phyloP scores from a whole-genome alignment of 1,284 basidiomycete genomes.

The Polyporus tsugae region DNA sequence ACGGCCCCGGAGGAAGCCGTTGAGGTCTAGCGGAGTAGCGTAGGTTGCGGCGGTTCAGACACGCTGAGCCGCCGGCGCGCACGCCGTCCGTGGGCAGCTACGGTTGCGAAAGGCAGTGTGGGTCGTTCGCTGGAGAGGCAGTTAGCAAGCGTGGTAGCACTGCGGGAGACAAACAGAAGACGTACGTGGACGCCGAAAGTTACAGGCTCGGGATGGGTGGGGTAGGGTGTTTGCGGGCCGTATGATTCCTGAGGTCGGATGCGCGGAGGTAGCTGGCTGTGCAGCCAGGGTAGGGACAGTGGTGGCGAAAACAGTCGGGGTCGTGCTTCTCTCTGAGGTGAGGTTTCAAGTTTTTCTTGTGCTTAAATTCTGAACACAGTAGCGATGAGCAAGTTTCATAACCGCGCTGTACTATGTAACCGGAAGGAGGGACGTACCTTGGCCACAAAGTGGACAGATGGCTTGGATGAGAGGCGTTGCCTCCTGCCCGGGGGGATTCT shows the following conservation, averaged over 20 bases:
- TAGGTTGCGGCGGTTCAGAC: constrained; percentile 6
- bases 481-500: too few species aligned
- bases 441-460: neutral
- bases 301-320: neutral
- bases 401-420: neutral
- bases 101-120: constrained; percentile 5
- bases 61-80: constrained; percentile 2
- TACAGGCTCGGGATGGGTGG: neutral
- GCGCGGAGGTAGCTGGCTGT: neutral
- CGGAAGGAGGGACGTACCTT: neutral
- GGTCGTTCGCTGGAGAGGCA: constrained; percentile 1
- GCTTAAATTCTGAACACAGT: neutral
- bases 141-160: neutral
- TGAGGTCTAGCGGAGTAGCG: constrained; percentile 7
- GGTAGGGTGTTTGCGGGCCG: neutral
- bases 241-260: neutral
- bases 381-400: neutral
- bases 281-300: neutral
- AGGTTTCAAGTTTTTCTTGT: neutral
- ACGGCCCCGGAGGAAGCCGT: constrained; percentile 8
- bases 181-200: neutral
- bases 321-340: neutral
- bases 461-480: neutral
- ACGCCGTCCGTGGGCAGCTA: constrained; percentile 7
- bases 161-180: neutral